phyloP scores from a whole-genome alignment of 257 asterid species.

The Plectranthus barbatus region DNA sequence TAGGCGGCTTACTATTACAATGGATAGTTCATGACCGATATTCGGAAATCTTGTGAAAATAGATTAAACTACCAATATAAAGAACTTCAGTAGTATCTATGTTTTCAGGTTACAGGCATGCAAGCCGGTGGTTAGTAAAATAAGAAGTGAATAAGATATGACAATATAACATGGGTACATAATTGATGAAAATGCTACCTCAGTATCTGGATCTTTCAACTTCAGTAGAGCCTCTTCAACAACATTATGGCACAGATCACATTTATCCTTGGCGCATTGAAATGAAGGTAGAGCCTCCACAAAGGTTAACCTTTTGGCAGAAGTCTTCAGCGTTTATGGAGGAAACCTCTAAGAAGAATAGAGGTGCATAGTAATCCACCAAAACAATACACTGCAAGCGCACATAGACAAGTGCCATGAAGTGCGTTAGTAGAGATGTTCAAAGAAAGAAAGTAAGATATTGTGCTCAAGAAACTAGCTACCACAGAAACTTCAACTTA shows the following conservation, averaged over 20 bases:
- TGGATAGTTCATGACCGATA: not conserved
- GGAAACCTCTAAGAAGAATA: slow-evolving; percentile 65
- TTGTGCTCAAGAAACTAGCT: not conserved
- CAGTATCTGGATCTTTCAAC: slow-evolving; percentile 85
- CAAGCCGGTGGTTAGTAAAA: not conserved
- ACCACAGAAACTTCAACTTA: not conserved
- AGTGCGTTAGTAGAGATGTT: not conserved
- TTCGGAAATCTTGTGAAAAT: not conserved
- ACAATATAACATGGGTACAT: not conserved
- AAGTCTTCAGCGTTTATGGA: slow-evolving; percentile 44
- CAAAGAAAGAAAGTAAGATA: not conserved
- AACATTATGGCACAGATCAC: slow-evolving; percentile 63
- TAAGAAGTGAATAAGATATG: not conserved
- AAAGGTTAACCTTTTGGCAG: slow-evolving; percentile 60
- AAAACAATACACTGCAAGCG: slow-evolving; percentile 59
- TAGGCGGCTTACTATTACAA: not conserved
- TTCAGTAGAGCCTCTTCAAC: slow-evolving; percentile 62
- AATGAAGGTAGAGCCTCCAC: slow-evolving; percentile 40
- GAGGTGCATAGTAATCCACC: slow-evolving; percentile 88
- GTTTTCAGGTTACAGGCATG: not conserved
- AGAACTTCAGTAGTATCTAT: not conserved
- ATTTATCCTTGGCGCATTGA: slow-evolving; percentile 43
- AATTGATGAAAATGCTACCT: slow-evolving; percentile 33
- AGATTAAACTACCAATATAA: not conserved
- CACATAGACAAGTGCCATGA: not conserved